Percentiles rank a stretch among this genome's conserved stretches.
These are phyloP conservation scores for Raffaelea albimanens DNA, from an alignment of 2,329 filamentous ascomycete species.

Conservation along the genomic window DNA sequence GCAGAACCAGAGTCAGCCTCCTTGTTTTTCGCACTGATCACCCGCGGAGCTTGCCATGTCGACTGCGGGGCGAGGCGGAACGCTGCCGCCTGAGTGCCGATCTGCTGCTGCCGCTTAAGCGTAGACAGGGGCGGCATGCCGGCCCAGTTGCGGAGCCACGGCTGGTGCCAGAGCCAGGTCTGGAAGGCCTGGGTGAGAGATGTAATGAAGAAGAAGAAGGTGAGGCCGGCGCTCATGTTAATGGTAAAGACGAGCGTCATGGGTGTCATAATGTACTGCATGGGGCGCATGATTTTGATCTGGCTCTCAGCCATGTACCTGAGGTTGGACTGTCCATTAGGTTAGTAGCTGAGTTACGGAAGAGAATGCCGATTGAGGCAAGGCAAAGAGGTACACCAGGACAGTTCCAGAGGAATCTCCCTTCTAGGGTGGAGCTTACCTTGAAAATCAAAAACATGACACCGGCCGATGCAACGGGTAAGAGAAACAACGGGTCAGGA, in stretches of 20 bases:
- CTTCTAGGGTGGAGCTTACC: conserved; percentile 40
- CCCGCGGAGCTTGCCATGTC: conserved; percentile 22
- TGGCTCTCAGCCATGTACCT: conserved; percentile 21
- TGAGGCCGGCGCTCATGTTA: conserved; percentile 38
- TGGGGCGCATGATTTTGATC: conserved; percentile 22
- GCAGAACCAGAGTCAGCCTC: neutral
- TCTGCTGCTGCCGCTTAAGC: neutral
- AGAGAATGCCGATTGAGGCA: neutral
- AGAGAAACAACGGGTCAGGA: conserved; percentile 65
- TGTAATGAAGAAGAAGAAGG: conserved; percentile 51
- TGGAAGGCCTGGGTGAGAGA: conserved; percentile 30
- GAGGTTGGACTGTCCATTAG: conserved; percentile 20
- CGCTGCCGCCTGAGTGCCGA: conserved; percentile 1
- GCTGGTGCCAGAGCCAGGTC: conserved; percentile 30
- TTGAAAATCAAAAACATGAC: conserved; percentile 49
- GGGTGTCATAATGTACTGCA: conserved; percentile 25
- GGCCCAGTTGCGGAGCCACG: conserved; percentile 25
- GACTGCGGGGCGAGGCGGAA: conserved; percentile 9
- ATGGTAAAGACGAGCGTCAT: conserved; percentile 33
- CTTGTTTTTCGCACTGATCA: conserved; percentile 15
- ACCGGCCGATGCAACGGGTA: conserved; percentile 54
- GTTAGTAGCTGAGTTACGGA: neutral
- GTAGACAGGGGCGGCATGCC: conserved; percentile 25
- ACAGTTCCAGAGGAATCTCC: too few species aligned
- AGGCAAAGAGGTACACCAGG: neutral